Percentiles rank a stretch among this genome's conserved stretches.
phyloP scores from a whole-genome alignment of 148 eudicot genomes.

The Selenicereus undatus region DNA sequence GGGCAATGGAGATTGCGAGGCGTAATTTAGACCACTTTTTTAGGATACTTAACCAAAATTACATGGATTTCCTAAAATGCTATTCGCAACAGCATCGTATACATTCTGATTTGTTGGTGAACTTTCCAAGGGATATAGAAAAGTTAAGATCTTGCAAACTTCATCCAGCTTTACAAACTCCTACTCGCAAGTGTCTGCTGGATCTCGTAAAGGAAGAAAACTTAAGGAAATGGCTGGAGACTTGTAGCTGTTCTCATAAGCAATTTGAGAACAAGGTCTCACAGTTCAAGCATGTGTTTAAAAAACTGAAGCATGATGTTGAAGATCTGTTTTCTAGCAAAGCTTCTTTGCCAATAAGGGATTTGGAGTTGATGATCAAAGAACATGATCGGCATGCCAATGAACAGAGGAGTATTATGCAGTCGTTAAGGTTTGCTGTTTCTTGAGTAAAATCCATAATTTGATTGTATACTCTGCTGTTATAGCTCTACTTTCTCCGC shows the following conservation, averaged over 20 bases:
- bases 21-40: slow-evolving; percentile 76
- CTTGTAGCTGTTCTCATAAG: slow-evolving; percentile 66
- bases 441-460: neutral
- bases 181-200: slow-evolving; percentile 59
- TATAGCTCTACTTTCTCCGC: neutral
- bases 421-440: slow-evolving; percentile 71
- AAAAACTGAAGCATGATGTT: slow-evolving; percentile 66
- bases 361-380: slow-evolving; percentile 61
- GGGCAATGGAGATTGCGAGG: slow-evolving; percentile 91
- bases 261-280: slow-evolving; percentile 87
- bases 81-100: slow-evolving; percentile 61
- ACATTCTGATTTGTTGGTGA: slow-evolving; percentile 62
- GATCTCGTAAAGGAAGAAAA: slow-evolving; percentile 93
- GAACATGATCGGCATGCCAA: slow-evolving; percentile 50
- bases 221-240: slow-evolving; percentile 67
- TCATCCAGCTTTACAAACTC: slow-evolving; percentile 60
- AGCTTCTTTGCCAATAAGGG: slow-evolving; percentile 60
- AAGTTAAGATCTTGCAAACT: slow-evolving; percentile 70
- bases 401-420: slow-evolving; percentile 90
- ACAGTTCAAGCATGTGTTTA: slow-evolving; percentile 88
- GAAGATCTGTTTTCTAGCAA: slow-evolving; percentile 74
- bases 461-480: neutral
- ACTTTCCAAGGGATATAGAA: slow-evolving; percentile 70
- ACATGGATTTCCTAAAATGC: slow-evolving; percentile 68
- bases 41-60: slow-evolving; percentile 67